Percentiles rank a stretch among this genome's conserved stretches.
These are phyloP conservation scores for Perilla frutescens DNA, from an alignment of 257 asterid genomes.

Conservation along the genomic window DNA sequence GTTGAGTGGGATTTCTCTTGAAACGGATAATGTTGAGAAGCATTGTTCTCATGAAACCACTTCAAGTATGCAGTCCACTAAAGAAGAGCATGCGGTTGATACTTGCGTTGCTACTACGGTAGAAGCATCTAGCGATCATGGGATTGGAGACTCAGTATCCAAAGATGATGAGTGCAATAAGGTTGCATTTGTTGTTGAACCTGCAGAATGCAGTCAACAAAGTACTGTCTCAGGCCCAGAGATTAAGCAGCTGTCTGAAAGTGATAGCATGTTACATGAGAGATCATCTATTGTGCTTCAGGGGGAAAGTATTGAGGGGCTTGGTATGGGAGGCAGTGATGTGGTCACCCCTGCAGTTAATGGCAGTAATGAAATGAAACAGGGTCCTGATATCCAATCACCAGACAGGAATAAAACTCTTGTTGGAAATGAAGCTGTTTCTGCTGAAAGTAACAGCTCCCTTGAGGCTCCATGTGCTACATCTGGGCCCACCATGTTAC, in stretches of 20 bases:
- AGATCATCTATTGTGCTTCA: slow-evolving; percentile 38
- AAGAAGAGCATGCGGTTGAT: slow-evolving; percentile 53
- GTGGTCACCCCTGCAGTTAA: slow-evolving; percentile 27
- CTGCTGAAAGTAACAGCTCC: slow-evolving; percentile 41
- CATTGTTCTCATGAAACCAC: slow-evolving; percentile 40
- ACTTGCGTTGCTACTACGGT: slow-evolving; percentile 28
- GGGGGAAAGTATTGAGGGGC: slow-evolving; percentile 42
- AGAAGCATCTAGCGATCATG: slow-evolving; percentile 36
- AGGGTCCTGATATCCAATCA: slow-evolving; percentile 33
- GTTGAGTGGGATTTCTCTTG: slow-evolving; percentile 39
- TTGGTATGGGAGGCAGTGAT: slow-evolving; percentile 25
- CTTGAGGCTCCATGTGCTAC: slow-evolving; percentile 38
- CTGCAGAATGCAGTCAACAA: slow-evolving; percentile 38
- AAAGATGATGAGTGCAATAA: slow-evolving; percentile 41
- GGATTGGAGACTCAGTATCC: slow-evolving; percentile 40
- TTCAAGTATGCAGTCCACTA: slow-evolving; percentile 44
- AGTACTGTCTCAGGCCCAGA: slow-evolving; percentile 36
- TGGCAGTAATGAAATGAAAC: slow-evolving; percentile 38
- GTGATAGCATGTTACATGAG: slow-evolving; percentile 38
- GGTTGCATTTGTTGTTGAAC: slow-evolving; percentile 45
- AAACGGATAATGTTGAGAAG: slow-evolving; percentile 37
- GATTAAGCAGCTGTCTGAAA: slow-evolving; percentile 42
- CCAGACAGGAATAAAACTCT: slow-evolving; percentile 41
- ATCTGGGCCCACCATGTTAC: slow-evolving; percentile 32
- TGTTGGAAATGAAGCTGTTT: slow-evolving; percentile 38